Percentiles rank a stretch among this genome's conserved stretches.
These are phyloP conservation scores for Arthrobotrys megalospora DNA, from an alignment of 2,329 filamentous ascomycete genomes.

Conservation along the genomic window DNA sequence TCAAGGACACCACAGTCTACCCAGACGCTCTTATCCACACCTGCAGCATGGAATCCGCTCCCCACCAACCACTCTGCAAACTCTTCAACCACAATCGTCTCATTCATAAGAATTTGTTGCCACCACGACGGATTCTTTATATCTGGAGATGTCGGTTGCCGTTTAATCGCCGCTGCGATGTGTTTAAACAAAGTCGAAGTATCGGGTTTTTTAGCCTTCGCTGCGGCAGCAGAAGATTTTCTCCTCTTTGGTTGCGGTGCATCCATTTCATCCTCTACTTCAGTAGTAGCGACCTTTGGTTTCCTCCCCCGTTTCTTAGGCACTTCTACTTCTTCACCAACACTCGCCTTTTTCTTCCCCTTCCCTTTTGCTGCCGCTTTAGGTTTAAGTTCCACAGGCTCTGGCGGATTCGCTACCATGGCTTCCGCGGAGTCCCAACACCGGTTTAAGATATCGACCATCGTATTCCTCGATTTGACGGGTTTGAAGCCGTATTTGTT, in stretches of 20 bases:
- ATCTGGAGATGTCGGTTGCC: slow-evolving; percentile 26
- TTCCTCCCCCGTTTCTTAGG: slow-evolving; percentile 54
- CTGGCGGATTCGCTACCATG: slow-evolving; percentile 17
- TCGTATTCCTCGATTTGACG: slow-evolving; percentile 55
- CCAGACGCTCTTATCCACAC: slow-evolving; percentile 30
- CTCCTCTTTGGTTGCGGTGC: slow-evolving; percentile 37
- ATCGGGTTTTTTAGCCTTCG: not conserved
- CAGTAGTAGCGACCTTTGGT: slow-evolving; percentile 14
- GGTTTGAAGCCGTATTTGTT: slow-evolving; percentile 56
- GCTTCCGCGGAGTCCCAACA: slow-evolving; percentile 55
- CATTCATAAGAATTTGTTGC: slow-evolving; percentile 58
- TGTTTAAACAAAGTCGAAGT: slow-evolving; percentile 27
- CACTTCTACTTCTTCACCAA: slow-evolving; percentile 1
- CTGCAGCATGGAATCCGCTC: slow-evolving; percentile 13
- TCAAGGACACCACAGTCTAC: slow-evolving; percentile 36
- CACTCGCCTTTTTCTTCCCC: slow-evolving; percentile 23
- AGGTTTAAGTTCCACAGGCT: slow-evolving; percentile 2
- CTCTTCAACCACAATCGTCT: slow-evolving; percentile 50
- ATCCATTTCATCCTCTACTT: slow-evolving; percentile 5
- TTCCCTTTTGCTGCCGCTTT: slow-evolving; percentile 12
- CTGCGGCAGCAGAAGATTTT: slow-evolving; percentile 22
- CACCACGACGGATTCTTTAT: slow-evolving; percentile 38
- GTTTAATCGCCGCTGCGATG: slow-evolving; percentile 47
- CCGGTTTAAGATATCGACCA: slow-evolving; percentile 52
- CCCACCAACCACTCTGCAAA: slow-evolving; percentile 44